Evolutionary conservation across 495 filamentous ascomycete species (phyloP).

Genomic region (Amniculicola lignicola): DNA sequence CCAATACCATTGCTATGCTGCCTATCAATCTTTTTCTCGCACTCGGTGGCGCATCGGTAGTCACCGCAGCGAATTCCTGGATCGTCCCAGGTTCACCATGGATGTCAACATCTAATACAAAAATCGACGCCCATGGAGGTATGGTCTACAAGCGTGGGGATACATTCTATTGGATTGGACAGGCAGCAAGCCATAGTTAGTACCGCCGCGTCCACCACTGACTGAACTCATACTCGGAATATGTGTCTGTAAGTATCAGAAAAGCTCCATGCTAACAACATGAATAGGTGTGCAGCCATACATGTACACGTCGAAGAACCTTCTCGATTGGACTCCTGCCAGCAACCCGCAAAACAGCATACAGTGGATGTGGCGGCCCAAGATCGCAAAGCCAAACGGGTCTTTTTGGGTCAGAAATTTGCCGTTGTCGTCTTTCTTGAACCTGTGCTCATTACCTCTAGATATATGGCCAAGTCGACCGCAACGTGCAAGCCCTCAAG

Average conservation of each 20-base stretch:
- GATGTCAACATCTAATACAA: conserved; percentile 42
- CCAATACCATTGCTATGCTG: too few relatives aligned
- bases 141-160: conserved; percentile 39
- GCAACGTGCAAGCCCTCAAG: conserved; percentile 45
- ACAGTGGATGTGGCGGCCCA: conserved; percentile 43
- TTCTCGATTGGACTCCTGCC: conserved; percentile 46
- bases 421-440: too few relatives aligned
- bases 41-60: background rate
- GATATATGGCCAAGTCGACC: conserved; percentile 49
- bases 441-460: too few relatives aligned
- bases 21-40: too few relatives aligned
- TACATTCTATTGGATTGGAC: conserved; percentile 44
- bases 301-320: conserved; percentile 48
- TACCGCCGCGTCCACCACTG: background rate
- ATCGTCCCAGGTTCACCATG: conserved; percentile 43
- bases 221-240: too few relatives aligned
- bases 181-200: conserved; percentile 44
- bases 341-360: conserved; percentile 22
- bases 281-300: conserved; percentile 43
- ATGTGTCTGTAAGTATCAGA: too few relatives aligned
- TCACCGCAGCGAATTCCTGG: conserved; percentile 23
- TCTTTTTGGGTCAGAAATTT: conserved; percentile 36
- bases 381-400: conserved; percentile 48
- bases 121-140: conserved; percentile 47
- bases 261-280: background rate